Base-by-base conservation (phyloP, 164 flowering plant species). In the Vitis amurensis region DNA sequence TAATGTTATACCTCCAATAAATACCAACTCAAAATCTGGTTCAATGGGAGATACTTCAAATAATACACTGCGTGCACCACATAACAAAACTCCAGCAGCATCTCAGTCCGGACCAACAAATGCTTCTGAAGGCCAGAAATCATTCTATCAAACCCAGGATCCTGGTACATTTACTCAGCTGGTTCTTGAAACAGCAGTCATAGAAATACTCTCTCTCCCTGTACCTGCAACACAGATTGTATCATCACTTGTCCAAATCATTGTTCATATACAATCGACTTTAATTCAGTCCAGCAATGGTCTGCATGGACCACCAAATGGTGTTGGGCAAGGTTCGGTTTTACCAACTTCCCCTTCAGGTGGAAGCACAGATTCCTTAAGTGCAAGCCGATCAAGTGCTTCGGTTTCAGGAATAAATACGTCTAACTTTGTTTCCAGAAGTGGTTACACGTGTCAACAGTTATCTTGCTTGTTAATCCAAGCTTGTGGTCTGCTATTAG, bases 111-210 rank as follows among this genome's bases (percentile, higher is more conserved):
- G 87, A 11, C 65, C 84, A 63, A 27, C 88, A 74, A 85, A 75
- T 73, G 71, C 82, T 72, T 76, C 83, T 19, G 98, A 91, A 67
- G 84, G 89, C 62, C 97, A 86, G 80, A 91, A 87, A 59, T 89
- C 93, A 68, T 95, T 91, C 80, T 93, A 93, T 79, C 98, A 93
- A 79, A 82, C 85, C 69, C 98, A 91, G 79, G 99, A 95, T 79
- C 99, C 99, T 64, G 98, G 99, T 44, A 91, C 98, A 27, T 80
- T 89, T 68, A 90, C 99, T n/a, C 98, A 93, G 74, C 87, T 95
- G 73, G 88, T 90, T 77, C 92, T 95, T 71, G 99, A 95, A 80
- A 95, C 98, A 8, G 91, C 97, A 37, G 97, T 86, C 11, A 91
- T 95, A 73, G 99, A 95, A 76, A 71, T 93, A 68, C 96, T 95